Percentiles rank a stretch among this genome's conserved stretches.
phyloP scores from a whole-genome alignment of 495 filamentous ascomycete species.

The Chlorociboria aeruginascens region DNA sequence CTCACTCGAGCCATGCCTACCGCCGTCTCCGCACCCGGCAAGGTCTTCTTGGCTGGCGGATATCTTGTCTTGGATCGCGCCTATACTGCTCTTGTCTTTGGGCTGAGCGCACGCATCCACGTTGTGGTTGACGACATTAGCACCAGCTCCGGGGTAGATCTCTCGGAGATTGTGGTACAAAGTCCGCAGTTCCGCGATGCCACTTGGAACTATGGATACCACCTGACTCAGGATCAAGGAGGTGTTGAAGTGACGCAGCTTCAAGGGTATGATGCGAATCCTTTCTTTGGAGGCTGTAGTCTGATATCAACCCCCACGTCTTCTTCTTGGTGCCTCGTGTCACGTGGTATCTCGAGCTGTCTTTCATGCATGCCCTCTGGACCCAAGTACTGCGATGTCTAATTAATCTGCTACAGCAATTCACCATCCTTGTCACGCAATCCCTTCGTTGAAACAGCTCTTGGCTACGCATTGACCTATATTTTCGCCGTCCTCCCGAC shows the following conservation, averaged over 20 bases:
- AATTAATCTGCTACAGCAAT: not conserved
- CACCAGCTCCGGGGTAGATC: constrained; percentile 43
- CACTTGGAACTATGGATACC: constrained; percentile 73
- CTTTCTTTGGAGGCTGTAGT: constrained; percentile 1
- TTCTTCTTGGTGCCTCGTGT: constrained; percentile 4
- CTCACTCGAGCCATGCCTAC: constrained; percentile 12
- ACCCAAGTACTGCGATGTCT: not conserved
- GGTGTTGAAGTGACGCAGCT: constrained; percentile 69
- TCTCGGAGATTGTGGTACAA: constrained; percentile 65
- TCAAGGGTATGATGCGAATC: constrained; percentile 42
- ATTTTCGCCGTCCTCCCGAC: constrained; percentile 41
- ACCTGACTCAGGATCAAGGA: constrained; percentile 52
- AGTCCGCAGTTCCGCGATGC: constrained; percentile 86
- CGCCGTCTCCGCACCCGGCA: constrained; percentile 86
- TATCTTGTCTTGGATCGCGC: constrained; percentile 86
- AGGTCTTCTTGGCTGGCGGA: constrained; percentile 88
- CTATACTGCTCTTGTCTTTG: constrained; percentile 86
- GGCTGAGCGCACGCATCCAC: constrained; percentile 88
- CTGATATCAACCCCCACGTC: not conserved
- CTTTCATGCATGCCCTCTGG: not conserved
- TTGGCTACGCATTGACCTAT: constrained; percentile 82
- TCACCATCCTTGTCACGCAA: constrained; percentile 33
- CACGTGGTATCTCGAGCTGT: constrained; percentile 4
- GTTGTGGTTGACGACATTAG: constrained; percentile 57
- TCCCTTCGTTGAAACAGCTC: constrained; percentile 80